A percentile compares a stretch with the other conserved stretches of the same genome.
phyloP scores from a whole-genome alignment of 73 alveolate species.

The Tetrahymena malaccensis region DNA sequence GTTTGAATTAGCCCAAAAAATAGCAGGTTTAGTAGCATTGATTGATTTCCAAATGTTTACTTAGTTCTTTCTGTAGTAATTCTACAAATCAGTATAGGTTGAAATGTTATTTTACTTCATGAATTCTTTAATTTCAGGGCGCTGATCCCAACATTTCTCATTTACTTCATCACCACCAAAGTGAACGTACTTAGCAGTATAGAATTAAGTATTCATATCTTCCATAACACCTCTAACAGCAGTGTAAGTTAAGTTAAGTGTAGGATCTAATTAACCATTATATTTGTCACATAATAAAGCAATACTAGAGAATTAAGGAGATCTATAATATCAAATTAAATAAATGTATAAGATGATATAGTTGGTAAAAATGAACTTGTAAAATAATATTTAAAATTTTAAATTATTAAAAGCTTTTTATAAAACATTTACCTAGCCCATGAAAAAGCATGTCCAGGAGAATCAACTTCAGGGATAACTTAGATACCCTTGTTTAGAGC shows the following conservation, averaged over 20 bases:
- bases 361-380: too few relatives aligned
- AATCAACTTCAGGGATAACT: slow-evolving; percentile 78
- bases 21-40: slow-evolving; percentile 7
- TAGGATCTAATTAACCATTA: slow-evolving; percentile 25
- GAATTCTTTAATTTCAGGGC: slow-evolving; percentile 1
- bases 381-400: too few relatives aligned
- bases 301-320: neutral
- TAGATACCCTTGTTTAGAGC: slow-evolving; percentile 60
- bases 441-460: slow-evolving; percentile 67
- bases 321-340: too few relatives aligned
- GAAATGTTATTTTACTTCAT: slow-evolving; percentile 4
- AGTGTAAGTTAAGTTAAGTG: slow-evolving; percentile 10
- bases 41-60: neutral
- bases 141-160: slow-evolving; percentile 1
- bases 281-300: neutral
- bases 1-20: slow-evolving; percentile 7
- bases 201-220: slow-evolving; percentile 5
- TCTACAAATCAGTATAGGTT: slow-evolving; percentile 11
- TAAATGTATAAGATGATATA: too few relatives aligned
- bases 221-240: slow-evolving; percentile 2
- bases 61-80: neutral
- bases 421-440: slow-evolving; percentile 32
- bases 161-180: slow-evolving; percentile 42
- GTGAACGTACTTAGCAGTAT: slow-evolving; percentile 4
- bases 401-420: neutral